phyloP scores from a whole-genome alignment of 805 yeast genomes.

The Ogataea kodamae region DNA sequence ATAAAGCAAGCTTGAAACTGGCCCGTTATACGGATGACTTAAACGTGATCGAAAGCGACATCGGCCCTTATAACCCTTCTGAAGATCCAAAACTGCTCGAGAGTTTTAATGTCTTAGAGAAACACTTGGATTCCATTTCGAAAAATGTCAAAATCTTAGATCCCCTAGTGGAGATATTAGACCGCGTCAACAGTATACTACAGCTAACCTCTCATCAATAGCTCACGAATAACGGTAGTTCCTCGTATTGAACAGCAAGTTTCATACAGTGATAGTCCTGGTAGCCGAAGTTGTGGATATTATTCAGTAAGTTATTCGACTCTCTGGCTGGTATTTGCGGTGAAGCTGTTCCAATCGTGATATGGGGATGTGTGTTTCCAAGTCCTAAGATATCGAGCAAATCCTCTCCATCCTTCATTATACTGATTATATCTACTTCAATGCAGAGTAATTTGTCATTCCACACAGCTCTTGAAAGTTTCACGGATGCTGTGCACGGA shows the following conservation, averaged over 20 bases:
- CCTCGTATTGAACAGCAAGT: constrained; percentile 10
- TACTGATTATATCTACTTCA: constrained; percentile 37
- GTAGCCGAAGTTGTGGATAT: constrained; percentile 21
- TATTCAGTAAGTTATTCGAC: constrained; percentile 42
- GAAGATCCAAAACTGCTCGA: constrained; percentile 14
- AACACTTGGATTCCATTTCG: constrained; percentile 15
- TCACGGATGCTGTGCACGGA: constrained; percentile 36
- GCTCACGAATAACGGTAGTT: constrained; percentile 23
- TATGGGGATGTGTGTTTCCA: constrained; percentile 53
- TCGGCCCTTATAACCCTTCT: constrained; percentile 13
- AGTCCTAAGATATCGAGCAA: constrained; percentile 19
- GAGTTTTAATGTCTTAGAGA: constrained; percentile 12
- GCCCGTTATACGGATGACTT: constrained; percentile 4
- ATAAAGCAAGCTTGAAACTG: constrained; percentile 4
- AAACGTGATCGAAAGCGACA: constrained; percentile 2
- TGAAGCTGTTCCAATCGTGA: constrained; percentile 64
- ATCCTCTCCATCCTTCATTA: constrained; percentile 12
- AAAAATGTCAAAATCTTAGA: constrained; percentile 18
- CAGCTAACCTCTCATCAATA: constrained; percentile 15
- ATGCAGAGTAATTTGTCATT: constrained; percentile 52
- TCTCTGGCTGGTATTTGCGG: constrained; percentile 46
- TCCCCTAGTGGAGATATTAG: constrained; percentile 16
- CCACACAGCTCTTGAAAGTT: constrained; percentile 45
- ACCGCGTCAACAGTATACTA: constrained; percentile 20
- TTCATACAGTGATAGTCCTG: constrained; percentile 6